Conservation (phyloP, 2,329 filamentous ascomycete genomes). For the Gaeumannomyces tritici region DNA sequence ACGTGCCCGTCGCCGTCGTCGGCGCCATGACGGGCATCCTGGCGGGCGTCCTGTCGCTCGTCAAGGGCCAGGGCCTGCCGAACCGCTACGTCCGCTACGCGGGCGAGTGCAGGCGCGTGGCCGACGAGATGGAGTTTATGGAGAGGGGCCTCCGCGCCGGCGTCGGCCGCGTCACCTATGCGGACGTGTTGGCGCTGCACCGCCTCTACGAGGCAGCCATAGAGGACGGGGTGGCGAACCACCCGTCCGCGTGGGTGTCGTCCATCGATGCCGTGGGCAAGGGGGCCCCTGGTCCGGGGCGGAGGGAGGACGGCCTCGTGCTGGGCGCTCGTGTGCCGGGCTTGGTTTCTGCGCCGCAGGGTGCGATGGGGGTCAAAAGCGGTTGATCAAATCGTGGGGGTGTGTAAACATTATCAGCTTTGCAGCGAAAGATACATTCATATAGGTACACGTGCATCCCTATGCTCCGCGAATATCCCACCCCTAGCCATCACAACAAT, state of each 20-base stretch:
- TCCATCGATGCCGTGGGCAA: not conserved
- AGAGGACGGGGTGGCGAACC: not conserved
- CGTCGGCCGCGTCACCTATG: not conserved
- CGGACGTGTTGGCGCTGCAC: not conserved
- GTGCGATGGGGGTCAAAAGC: too few species aligned
- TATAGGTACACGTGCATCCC: too few species aligned
- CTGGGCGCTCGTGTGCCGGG: too few species aligned
- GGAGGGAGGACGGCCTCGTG: too few species aligned
- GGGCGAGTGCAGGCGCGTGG: constrained; percentile 24
- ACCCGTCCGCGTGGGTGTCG: not conserved
- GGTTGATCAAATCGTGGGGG: too few species aligned
- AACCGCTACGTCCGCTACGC: constrained; percentile 16
- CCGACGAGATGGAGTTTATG: constrained; percentile 33
- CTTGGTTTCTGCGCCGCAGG: too few species aligned
- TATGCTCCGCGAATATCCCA: too few species aligned
- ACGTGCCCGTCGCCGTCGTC: constrained; percentile 42
- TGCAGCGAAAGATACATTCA: too few species aligned
- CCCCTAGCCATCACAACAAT: not conserved
- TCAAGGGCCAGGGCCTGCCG: constrained; percentile 41
- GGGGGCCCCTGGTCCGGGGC: too few species aligned
- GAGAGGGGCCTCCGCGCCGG: not conserved
- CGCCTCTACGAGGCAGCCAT: not conserved
- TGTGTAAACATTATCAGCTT: too few species aligned
- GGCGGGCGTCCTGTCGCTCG: constrained; percentile 49
- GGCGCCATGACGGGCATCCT: constrained; percentile 55